Conservation (phyloP, 2,329 filamentous ascomycete genomes). For the Pseudogymnoascus destructans region DNA sequence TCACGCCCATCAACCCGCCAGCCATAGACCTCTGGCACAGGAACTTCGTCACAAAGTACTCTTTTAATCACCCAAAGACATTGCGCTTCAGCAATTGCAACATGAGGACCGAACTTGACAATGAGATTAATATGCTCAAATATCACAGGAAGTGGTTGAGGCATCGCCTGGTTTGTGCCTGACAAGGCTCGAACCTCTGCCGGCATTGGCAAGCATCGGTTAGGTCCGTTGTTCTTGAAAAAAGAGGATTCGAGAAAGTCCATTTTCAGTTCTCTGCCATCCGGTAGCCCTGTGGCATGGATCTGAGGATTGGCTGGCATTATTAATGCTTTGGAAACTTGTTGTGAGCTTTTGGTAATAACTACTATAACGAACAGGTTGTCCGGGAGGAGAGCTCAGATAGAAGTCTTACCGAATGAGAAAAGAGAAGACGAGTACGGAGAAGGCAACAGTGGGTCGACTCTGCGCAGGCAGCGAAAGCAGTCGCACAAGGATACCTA, state of each 20-base stretch:
- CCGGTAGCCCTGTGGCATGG: background rate
- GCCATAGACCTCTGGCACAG: conserved; percentile 29
- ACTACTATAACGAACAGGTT: background rate
- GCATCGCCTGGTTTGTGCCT: background rate
- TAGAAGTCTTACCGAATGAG: background rate
- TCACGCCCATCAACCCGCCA: conserved; percentile 17
- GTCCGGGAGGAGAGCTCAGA: background rate
- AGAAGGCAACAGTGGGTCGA: background rate
- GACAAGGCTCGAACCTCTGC: background rate
- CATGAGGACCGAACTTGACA: conserved; percentile 25
- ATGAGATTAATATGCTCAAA: conserved; percentile 25
- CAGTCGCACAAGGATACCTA: background rate
- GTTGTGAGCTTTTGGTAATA: background rate
- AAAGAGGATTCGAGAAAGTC: conserved; percentile 8
- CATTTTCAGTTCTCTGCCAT: background rate
- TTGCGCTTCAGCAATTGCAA: conserved; percentile 24
- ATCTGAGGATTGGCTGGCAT: background rate
- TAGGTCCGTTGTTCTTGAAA: conserved; percentile 1
- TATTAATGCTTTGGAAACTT: background rate
- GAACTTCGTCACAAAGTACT: conserved; percentile 20
- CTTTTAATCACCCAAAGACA: conserved; percentile 23
- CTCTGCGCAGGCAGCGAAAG: background rate
- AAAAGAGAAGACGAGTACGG: background rate
- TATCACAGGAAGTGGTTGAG: conserved; percentile 18
- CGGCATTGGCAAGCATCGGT: background rate